Evolutionary conservation across 129 eudicot species (phyloP), one percentile per base, ranked within the genome.

Genomic region (Tanacetum coccineum): DNA sequence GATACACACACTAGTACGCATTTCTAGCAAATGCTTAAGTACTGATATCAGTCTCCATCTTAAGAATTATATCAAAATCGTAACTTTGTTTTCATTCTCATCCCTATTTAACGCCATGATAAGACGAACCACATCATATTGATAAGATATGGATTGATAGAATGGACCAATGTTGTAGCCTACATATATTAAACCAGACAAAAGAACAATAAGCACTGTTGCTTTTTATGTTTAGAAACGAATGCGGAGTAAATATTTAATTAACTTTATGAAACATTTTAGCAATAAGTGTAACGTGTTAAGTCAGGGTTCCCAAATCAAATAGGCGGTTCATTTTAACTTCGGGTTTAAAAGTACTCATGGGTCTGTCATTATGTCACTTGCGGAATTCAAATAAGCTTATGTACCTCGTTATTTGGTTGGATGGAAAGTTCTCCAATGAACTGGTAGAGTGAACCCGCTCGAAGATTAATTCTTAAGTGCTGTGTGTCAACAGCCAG

Each of bases 381-480:
- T 36, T 36, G 42, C 42, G 9, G 42, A 36, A 36, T 36, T 36
- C 42, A 36, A 14, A 30, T 22, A 66, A 36, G 60, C 62, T 36
- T 59, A 68, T 13, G 14, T 61, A 88, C 98, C 96, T 92, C 91
- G 47, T 81, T 79, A 66, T 51, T 64, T 62, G 85, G 81, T 47
- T 88, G 81, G 76, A 86, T 75, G 32, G 68, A 79, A 54, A 92
- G 84, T 76, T 92, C 95, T 26, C 98, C 98, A 57, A 92, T 88
- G 79, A 92, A 92, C 63, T 92, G 96, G 66, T 81, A 92, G 50
- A 92, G 28, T 10, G 96, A 92, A 54, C 95, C 94, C 19, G 78
- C 51, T 28, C 91, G 87, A 66, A 83, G 81, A 70, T 80, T 78
- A 58, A 92, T 65, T n/a, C 74, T 80, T 61, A 88, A 72, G 78